Base-by-base conservation (phyloP, 768 basidiomycete species). In the Thelephora ganbajun region DNA sequence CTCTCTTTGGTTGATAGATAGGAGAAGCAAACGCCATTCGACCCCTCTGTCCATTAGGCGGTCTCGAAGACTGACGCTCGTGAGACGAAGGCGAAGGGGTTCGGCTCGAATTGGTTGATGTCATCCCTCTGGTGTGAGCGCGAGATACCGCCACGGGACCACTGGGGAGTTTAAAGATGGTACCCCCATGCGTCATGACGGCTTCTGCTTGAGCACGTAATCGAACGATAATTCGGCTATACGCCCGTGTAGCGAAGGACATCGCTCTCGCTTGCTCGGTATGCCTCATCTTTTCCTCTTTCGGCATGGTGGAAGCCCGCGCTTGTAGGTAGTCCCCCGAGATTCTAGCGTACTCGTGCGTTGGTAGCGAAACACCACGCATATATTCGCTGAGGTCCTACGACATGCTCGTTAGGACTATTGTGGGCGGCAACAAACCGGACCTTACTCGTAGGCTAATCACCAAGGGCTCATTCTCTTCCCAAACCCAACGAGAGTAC, bases 371-470 rank as follows among this genome's bases (percentile, higher is more conserved):
- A 4, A 89, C 80, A 2, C 84, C 84, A 42, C 78, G 73, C 75
- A 89, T 79, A 55, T 89, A 91, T 45, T 81, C 74, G 56, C 75
- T 75, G 35, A 92, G 69, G 61, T 91, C 87, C 83, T 88, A 54
- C 6, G 47, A 60, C 19, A 59, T 51, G 7, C 47, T 20, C 23
- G 9, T 5, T 34, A 20, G 22, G n/a, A 35, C 16, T 19, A 30
- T 37, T 14, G 36, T 36, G 26, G 16, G 36, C 48, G 20, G 20
- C 36, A 45, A 22, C 14, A 1, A 13, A 36, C 19, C 30, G 26
- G 22, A 23, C 65, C 76, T 48, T 50, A 79, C 86, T 67, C 76
- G 70, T 23, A 86, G 57, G 9, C 77, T 76, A 48, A 91, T 56
- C 16, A 67, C 62, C 34, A 90, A 54, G 4, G 83, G 80, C 48